Percentiles rank a stretch among this genome's conserved stretches.
These are phyloP conservation scores for Camellia granthamiana DNA, from an alignment of 148 eudicot genomes.

Conservation along the genomic window DNA sequence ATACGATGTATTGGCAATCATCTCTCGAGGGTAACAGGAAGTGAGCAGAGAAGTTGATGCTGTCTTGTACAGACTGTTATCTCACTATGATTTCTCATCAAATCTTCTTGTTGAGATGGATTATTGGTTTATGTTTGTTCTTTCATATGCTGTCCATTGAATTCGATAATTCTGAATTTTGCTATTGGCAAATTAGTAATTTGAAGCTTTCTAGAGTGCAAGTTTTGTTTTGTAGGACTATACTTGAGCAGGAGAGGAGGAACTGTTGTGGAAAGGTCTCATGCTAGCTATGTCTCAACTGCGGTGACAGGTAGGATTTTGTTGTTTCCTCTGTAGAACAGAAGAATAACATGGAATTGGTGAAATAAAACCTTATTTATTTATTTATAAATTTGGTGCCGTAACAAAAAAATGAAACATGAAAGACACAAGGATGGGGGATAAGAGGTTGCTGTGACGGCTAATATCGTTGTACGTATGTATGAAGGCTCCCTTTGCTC, in stretches of 20 bases:
- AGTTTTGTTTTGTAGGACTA: slow-evolving; percentile 6
- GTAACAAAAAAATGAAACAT: too few relatives aligned
- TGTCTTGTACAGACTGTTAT: neutral
- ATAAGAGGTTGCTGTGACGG: too few relatives aligned
- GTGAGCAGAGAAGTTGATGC: neutral
- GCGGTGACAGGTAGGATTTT: slow-evolving; percentile 12
- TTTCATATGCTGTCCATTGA: neutral
- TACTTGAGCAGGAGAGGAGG: neutral
- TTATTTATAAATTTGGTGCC: too few relatives aligned
- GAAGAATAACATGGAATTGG: too few relatives aligned
- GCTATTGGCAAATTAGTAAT: neutral
- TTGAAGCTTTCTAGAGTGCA: neutral
- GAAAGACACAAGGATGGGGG: too few relatives aligned
- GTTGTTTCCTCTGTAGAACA: neutral
- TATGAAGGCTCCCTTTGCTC: too few relatives aligned
- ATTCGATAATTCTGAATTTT: neutral
- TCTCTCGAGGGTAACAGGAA: slow-evolving; percentile 11
- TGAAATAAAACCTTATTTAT: too few relatives aligned
- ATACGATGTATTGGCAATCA: slow-evolving; percentile 5
- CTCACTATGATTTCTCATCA: neutral
- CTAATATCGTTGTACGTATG: too few relatives aligned
- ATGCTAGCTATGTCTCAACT: neutral
- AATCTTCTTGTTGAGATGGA: neutral
- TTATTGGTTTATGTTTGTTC: neutral
- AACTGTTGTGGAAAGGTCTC: slow-evolving; percentile 1